Evolutionary conservation across 192 early-diverging fungal species (phyloP), one percentile per base, ranked within the genome.

Genomic region (Obelidium mucronatum): DNA sequence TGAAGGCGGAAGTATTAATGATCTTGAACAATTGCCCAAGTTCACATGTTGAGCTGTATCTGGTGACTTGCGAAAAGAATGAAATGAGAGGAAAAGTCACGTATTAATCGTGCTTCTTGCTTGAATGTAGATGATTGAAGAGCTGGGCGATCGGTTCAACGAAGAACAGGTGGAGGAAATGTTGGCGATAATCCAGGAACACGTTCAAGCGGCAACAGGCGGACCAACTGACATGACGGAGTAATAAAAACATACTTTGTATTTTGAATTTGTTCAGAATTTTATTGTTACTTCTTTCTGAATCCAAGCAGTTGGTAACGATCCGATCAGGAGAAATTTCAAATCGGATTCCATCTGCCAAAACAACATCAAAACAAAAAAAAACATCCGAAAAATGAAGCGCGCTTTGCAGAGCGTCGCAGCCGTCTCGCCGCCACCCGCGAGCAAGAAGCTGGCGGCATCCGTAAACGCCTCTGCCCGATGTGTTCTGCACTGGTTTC

Each of bases 71-170:
- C 17, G 24, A n/a, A 13, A 1, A 13, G 30, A 0, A 5, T 53
- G 30, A 22, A 31, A 15, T 61, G 22, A 61, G 24, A 31, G 58
- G 8, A 34, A 8, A 60, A 6, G 6, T 13, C 24, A 31, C 15
- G 6, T 60, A 34, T 33, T 60, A 24, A 52, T 53, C 1, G 3
- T 24, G 26, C 37, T 40, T 65, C 35, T 53, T 15, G 22, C 28
- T n/a, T n/a, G n/a, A n/a, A n/a, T n/a, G 2, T 17, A 69, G 67
- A 72, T 72, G 52, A 72, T 72, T 40, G 69, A 72, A 72, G 69
- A 72, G 17, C 31, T 72, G 15, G 22, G 53, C 13, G 69, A 72
- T 31, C 51, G 69, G 24, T 59, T 58, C 56, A 72, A 31, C 8
- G 72, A 74, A 33, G 72, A 74, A 40, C 37, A 39, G 36, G 42